Evolutionary conservation across 257 asterid species (phyloP).

Genomic region (Ocimum tenuiflorum): DNA sequence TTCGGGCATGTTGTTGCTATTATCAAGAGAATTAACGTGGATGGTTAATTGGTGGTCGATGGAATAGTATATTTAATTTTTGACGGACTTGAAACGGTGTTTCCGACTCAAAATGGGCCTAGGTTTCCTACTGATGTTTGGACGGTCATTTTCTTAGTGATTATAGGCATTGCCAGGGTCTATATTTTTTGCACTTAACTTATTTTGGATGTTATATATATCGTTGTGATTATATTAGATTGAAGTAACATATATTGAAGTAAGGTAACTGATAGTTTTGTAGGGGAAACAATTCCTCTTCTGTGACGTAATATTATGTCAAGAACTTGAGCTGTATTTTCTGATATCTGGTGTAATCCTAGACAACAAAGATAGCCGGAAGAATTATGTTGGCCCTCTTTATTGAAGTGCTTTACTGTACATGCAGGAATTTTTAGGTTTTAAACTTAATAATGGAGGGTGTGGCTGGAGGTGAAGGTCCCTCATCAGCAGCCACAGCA

Average conservation of each 20-base stretch:
- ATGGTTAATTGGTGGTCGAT: not conserved
- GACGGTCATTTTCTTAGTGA: not conserved
- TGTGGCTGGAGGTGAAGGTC: conserved; percentile 38
- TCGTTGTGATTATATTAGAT: too few species aligned
- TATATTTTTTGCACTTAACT: not conserved
- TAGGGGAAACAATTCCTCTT: not conserved
- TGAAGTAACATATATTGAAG: not conserved
- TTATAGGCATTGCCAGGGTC: not conserved
- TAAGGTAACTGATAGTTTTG: conserved; percentile 23
- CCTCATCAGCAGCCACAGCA: conserved; percentile 60
- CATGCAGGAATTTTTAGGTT: conserved; percentile 20
- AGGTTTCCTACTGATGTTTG: not conserved
- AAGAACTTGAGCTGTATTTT: not conserved
- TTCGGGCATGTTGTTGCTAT: not conserved
- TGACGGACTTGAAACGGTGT: not conserved
- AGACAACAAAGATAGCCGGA: not conserved
- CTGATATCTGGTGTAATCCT: not conserved
- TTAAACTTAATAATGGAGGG: conserved; percentile 40
- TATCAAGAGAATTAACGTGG: not conserved
- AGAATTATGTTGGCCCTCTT: not conserved
- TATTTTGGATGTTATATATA: too few species aligned
- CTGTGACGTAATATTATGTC: not conserved
- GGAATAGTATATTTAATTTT: not conserved
- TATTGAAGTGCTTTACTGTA: conserved; percentile 2
- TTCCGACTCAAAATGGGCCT: not conserved